A percentile compares a stretch with the other conserved stretches of the same genome.
Evolutionary conservation across 2,329 filamentous ascomycete genomes (phyloP).

Genomic region (Cadophora luteo-olivacea): DNA sequence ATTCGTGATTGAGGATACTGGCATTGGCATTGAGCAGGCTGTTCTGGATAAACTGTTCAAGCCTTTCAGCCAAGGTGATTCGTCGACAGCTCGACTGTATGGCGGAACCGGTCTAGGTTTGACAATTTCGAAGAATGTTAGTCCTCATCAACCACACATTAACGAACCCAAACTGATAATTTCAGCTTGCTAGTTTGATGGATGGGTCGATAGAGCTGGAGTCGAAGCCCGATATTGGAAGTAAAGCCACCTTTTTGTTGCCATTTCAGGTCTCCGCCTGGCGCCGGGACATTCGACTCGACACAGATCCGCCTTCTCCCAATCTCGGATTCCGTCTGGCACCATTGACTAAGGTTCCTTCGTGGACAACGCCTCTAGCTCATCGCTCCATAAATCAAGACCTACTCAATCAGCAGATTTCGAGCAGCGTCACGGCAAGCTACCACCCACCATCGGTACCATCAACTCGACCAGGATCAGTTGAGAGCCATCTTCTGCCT

Average conservation of each 20-base stretch:
- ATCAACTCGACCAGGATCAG: slow-evolving; percentile 8
- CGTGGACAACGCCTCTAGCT: slow-evolving; percentile 23
- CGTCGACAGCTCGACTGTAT: slow-evolving; percentile 78
- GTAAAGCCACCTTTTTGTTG: slow-evolving; percentile 36
- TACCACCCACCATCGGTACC: slow-evolving; percentile 7
- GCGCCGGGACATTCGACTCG: slow-evolving; percentile 4
- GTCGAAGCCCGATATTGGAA: slow-evolving; percentile 30
- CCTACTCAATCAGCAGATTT: slow-evolving; percentile 33
- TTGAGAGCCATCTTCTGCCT: background rate
- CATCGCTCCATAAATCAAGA: slow-evolving; percentile 26
- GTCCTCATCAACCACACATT: background rate
- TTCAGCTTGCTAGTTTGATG: slow-evolving; percentile 38
- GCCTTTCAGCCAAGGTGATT: slow-evolving; percentile 80
- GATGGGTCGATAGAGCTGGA: slow-evolving; percentile 33
- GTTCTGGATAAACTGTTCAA: slow-evolving; percentile 79
- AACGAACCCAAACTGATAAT: background rate
- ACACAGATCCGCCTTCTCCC: slow-evolving; percentile 15
- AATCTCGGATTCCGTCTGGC: slow-evolving; percentile 21
- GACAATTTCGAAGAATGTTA: slow-evolving; percentile 65
- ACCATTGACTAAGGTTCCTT: slow-evolving; percentile 10
- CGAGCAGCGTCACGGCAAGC: slow-evolving; percentile 21
- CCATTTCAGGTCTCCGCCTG: slow-evolving; percentile 34
- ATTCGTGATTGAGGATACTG: slow-evolving; percentile 78
- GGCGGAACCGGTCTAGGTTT: slow-evolving; percentile 79
- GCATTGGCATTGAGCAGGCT: slow-evolving; percentile 71